Percentiles rank a stretch among this genome's conserved stretches.
Evolutionary conservation across 2,329 filamentous ascomycete genomes (phyloP).

Genomic region (Aphanoascus verrucosus): DNA sequence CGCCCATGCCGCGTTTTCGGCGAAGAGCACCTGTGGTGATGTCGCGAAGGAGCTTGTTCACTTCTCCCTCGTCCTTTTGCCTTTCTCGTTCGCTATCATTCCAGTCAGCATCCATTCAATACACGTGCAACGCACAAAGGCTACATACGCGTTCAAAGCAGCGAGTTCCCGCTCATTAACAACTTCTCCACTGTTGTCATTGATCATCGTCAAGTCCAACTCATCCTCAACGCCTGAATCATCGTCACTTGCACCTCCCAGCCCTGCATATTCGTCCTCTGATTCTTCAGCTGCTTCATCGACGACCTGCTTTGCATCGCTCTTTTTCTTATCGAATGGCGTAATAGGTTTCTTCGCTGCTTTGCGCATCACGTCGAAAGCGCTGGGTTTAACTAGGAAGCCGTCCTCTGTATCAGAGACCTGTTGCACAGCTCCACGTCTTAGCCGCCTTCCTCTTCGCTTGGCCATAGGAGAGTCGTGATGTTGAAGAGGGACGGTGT

Average conservation of each 20-base stretch:
- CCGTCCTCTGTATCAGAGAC: conserved; percentile 40
- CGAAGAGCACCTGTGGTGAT: conserved; percentile 81
- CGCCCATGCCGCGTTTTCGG: conserved; percentile 60
- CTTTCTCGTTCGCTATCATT: conserved; percentile 61
- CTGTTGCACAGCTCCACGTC: conserved; percentile 35
- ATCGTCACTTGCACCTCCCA: conserved; percentile 83
- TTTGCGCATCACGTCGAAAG: conserved; percentile 58
- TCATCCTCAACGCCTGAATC: conserved; percentile 66
- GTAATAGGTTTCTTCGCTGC: conserved; percentile 48
- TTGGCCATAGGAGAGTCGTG: conserved; percentile 55
- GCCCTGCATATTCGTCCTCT: conserved; percentile 91
- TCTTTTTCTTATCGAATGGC: conserved; percentile 72
- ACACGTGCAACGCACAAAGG: background rate
- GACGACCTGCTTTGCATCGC: conserved; percentile 74
- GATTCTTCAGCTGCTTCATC: conserved; percentile 94
- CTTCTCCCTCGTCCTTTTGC: conserved; percentile 69
- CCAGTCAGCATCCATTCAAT: conserved; percentile 17
- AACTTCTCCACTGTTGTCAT: conserved; percentile 67
- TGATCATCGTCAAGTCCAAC: conserved; percentile 77
- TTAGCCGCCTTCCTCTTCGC: conserved; percentile 37
- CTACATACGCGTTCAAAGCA: conserved; percentile 77
- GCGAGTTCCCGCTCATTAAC: conserved; percentile 71
- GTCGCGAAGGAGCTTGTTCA: conserved; percentile 86
- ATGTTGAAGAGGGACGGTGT: conserved; percentile 51
- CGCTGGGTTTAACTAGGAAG: conserved; percentile 37